These are phyloP conservation scores for Naganishia liquefaciens DNA, from an alignment of 1,284 basidiomycete genomes.

Conservation along the genomic window DNA sequence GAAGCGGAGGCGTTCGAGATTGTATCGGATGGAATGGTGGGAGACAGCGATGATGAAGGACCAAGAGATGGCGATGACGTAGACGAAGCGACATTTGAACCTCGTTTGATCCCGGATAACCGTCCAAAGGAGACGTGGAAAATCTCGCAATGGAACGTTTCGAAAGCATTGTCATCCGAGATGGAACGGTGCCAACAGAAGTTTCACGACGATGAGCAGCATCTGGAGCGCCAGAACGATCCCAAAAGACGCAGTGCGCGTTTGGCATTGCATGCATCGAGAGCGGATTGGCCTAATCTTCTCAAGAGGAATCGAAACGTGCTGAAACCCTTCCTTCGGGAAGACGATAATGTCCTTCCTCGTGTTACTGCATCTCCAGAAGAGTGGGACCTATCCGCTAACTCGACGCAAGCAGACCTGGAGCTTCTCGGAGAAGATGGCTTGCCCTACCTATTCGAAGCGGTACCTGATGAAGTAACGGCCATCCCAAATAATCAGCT, in stretches of 20 bases:
- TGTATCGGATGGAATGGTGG: not conserved
- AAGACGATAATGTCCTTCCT: too few species aligned
- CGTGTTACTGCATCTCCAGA: not conserved
- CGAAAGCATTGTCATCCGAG: too few species aligned
- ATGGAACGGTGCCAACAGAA: not conserved
- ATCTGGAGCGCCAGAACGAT: not conserved
- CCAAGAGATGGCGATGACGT: not conserved
- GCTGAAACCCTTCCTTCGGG: not conserved
- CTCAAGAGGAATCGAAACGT: not conserved
- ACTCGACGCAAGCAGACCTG: not conserved
- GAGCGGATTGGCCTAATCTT: not conserved
- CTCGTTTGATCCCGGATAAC: not conserved
- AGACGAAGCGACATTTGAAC: conserved; percentile 3
- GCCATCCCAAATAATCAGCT: not conserved
- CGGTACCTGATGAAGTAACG: not conserved
- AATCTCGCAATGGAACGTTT: too few species aligned
- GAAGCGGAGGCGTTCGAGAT: not conserved
- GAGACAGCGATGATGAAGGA: not conserved
- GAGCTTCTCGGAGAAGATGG: conserved; percentile 27
- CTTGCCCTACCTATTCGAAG: not conserved
- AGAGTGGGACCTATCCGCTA: not conserved
- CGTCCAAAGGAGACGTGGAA: too few species aligned
- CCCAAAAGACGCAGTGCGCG: conserved; percentile 1
- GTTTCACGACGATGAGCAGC: not conserved
- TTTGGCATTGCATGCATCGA: too few species aligned